phyloP scores from a whole-genome alignment of 148 eudicot species.

The Polygonum maritimum region DNA sequence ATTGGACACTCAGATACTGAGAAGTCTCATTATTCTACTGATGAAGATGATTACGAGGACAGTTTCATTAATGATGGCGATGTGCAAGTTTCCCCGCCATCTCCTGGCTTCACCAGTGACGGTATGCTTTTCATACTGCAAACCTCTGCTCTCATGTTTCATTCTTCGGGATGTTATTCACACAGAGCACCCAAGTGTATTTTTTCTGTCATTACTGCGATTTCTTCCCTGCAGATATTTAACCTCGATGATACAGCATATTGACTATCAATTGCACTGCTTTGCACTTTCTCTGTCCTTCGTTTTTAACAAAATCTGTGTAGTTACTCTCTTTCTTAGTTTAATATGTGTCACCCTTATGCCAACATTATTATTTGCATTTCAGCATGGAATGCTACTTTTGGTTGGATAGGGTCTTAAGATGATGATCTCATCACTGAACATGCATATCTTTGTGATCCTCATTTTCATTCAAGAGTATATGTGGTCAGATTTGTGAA shows the following conservation, averaged over 20 bases:
- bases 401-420: background rate
- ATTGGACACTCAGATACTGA: conserved; percentile 49
- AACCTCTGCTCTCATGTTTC: background rate
- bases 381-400: background rate
- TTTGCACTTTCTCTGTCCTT: background rate
- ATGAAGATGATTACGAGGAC: conserved; percentile 76
- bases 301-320: background rate
- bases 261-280: background rate
- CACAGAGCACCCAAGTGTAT: background rate
- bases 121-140: conserved; percentile 27
- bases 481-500: background rate
- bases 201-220: background rate
- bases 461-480: background rate
- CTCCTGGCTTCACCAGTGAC: conserved; percentile 33
- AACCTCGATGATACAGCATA: background rate
- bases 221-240: background rate
- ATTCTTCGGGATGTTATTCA: background rate
- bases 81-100: conserved; percentile 28
- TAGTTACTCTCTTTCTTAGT: background rate
- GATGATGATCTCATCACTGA: background rate
- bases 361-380: background rate
- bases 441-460: background rate
- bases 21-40: conserved; percentile 26
- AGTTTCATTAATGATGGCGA: conserved; percentile 77
- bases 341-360: background rate